Base-by-base conservation (phyloP, 2,329 filamentous ascomycete species). In the Aureobasidium pullulans region DNA sequence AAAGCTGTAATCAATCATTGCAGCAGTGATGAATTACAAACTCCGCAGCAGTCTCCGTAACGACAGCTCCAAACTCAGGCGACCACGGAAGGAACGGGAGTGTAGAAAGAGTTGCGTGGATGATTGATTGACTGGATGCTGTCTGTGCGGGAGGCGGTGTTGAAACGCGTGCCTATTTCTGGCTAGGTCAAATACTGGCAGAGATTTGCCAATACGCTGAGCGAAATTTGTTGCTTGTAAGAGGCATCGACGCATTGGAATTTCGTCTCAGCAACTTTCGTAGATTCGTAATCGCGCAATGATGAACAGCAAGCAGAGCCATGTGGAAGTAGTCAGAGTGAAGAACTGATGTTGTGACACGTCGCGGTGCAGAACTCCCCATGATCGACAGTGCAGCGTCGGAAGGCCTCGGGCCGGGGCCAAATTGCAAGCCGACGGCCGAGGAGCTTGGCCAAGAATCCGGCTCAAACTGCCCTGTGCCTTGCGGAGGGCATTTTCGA, bases 91-190 rank as follows among this genome's bases (percentile, higher is more conserved):
- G 50, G 39, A 37, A 34, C 28, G 50, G 37, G 39, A 23, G 39
- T 43, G 50, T 40, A 52, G 34, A 16, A 34, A 34, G 28, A 15
- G 32, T 32, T 34, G 52, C 52, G 31, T 15, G 32, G 31, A 46
- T 46, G 31, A 11, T 46, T 36, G 6, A n/a, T 56, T 44, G 9
- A 16, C n/a, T 37, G 23, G 37, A 19, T 13, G 7, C 10, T 23
- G 52, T 46, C 52, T 46, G 52, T 56, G 52, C 52, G n/a, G 44
- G 40, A 36, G 52, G 52, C 52, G 52, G 52, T 56, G 52, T 56
- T 56, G 40, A 56, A 56, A 46, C 40, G 19, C 16, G 52, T 28
- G 29, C 50, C 50, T 54, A 54, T 43, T 54, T 54, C 28, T 43
- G 50, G 50, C 15, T 43, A 54, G 39, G 28, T 42, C 50, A 3